Evolutionary conservation across 345 rosid genomes (phyloP), one percentile per base, ranked within the genome.

Genomic region (Rhizophora mangle): DNA sequence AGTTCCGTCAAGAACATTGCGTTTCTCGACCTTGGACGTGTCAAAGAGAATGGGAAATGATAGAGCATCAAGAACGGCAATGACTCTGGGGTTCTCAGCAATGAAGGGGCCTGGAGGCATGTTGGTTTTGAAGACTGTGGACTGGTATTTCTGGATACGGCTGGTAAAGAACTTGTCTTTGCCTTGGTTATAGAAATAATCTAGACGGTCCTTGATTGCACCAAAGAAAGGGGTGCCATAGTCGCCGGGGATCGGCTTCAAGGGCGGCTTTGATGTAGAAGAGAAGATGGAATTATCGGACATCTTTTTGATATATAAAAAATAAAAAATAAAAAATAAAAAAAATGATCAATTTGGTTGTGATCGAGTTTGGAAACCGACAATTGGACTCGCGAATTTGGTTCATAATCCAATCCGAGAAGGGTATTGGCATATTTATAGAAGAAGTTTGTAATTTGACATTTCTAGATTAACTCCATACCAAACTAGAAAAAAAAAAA

Each of bases 81-180:
- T 37, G 24, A 82, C 85, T 0, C 27, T 63, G 5, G 85, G 63
- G 66, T 67, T 52, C 3, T n/a, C 2, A 15, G 88, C 26, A 65
- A 82, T 74, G 78, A 85, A 84, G 9, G 85, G 88, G 19, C 88
- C 88, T 15, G 85, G 88, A 18, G 88, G 85, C 82, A 85, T 80
- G 70, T 85, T 82, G 43, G 82, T 74, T 34, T 37, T 69, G 71
- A 82, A 64, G 46, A 85, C 65, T 0, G 85, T 85, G 66, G 84
- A 82, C 2, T 65, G 34, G 73, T 80, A 53, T 65, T 78, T 71
- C 9, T 29, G 26, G 49, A 76, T 57, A 18, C 74, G 73, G 68
- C 62, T 49, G 4, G n/a, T 18, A 60, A 82, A 82, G 80, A 70
- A 85, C 30, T 78, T 47, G n/a, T 80, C 83, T 31, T 7, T 9